phyloP scores from a whole-genome alignment of 2,329 filamentous ascomycete genomes.

The Xylariaceae sp. region DNA sequence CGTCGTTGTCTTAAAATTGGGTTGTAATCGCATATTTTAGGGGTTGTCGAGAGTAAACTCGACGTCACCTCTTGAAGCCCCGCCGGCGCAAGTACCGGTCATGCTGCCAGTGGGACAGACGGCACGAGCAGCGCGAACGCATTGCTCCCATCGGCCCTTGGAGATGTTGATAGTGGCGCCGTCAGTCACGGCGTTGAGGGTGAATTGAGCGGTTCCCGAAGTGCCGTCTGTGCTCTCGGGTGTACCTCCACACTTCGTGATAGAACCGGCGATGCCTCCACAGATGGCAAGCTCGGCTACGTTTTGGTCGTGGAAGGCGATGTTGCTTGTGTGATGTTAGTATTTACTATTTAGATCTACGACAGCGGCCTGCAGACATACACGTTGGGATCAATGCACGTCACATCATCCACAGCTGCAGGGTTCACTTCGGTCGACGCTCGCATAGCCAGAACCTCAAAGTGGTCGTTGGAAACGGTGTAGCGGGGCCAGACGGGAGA shows the following conservation, averaged over 20 bases:
- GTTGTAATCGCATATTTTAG: slow-evolving; percentile 7
- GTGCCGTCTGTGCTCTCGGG: slow-evolving; percentile 42
- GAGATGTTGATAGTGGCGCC: slow-evolving; percentile 50
- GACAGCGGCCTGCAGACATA: slow-evolving; percentile 25
- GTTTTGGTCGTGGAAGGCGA: slow-evolving; percentile 47
- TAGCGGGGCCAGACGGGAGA: slow-evolving; percentile 35
- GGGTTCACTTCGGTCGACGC: slow-evolving; percentile 37
- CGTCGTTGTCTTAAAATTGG: not conserved
- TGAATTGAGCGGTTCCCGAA: slow-evolving; percentile 46
- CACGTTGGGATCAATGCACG: slow-evolving; percentile 39
- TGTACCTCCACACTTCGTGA: slow-evolving; percentile 42
- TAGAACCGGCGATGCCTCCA: slow-evolving; percentile 46
- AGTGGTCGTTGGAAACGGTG: slow-evolving; percentile 39
- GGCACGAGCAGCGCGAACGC: slow-evolving; percentile 49
- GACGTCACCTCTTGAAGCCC: slow-evolving; percentile 44
- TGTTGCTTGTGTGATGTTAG: slow-evolving; percentile 30
- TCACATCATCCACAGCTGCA: slow-evolving; percentile 36
- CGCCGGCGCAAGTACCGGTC: slow-evolving; percentile 43
- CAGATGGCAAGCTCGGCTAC: slow-evolving; percentile 48
- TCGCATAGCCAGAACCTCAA: slow-evolving; percentile 42
- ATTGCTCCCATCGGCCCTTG: slow-evolving; percentile 51
- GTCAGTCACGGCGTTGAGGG: slow-evolving; percentile 36
- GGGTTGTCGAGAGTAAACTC: slow-evolving; percentile 37
- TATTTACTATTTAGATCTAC: not conserved
- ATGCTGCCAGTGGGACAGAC: slow-evolving; percentile 49